Conservation (phyloP, 441 rosid genomes). For the Gossypium davidsonii region DNA sequence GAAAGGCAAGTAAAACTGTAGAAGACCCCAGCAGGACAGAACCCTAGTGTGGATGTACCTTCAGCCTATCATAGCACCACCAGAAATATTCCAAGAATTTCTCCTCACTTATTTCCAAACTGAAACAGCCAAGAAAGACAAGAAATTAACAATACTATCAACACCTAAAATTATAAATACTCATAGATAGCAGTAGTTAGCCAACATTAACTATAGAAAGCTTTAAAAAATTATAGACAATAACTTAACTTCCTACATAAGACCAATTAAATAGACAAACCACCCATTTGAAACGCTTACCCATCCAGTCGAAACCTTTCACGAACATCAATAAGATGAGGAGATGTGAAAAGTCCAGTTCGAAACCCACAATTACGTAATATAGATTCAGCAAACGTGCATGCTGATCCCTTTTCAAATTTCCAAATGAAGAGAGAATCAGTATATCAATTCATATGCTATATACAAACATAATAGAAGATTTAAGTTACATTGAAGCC, state of each 20-base stretch:
- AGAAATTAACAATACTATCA: not conserved
- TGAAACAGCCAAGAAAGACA: conserved; percentile 32
- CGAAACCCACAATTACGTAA: conserved; percentile 74
- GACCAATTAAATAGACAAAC: not conserved
- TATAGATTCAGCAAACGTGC: conserved; percentile 86
- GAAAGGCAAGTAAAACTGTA: not conserved
- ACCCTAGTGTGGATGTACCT: conserved; percentile 38
- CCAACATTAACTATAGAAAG: not conserved
- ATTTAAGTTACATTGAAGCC: not conserved
- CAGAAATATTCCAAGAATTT: conserved; percentile 90
- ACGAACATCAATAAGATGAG: conserved; percentile 90
- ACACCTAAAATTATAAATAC: not conserved
- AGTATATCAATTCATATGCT: conserved; percentile 3
- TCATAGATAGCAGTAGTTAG: conserved; percentile 6
- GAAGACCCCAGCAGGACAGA: not conserved
- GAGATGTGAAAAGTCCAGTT: conserved; percentile 93
- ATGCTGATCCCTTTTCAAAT: conserved; percentile 73
- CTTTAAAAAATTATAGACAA: not conserved
- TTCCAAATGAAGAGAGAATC: conserved; percentile 7
- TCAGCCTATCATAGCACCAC: conserved; percentile 91
- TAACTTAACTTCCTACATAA: not conserved
- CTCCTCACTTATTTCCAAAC: conserved; percentile 75
- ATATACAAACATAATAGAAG: not conserved
- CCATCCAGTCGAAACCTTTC: conserved; percentile 93
- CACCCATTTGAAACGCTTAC: conserved; percentile 31